Conservation (phyloP, 2,329 filamentous ascomycete genomes). For the Ascochyta viciae-villosae region DNA sequence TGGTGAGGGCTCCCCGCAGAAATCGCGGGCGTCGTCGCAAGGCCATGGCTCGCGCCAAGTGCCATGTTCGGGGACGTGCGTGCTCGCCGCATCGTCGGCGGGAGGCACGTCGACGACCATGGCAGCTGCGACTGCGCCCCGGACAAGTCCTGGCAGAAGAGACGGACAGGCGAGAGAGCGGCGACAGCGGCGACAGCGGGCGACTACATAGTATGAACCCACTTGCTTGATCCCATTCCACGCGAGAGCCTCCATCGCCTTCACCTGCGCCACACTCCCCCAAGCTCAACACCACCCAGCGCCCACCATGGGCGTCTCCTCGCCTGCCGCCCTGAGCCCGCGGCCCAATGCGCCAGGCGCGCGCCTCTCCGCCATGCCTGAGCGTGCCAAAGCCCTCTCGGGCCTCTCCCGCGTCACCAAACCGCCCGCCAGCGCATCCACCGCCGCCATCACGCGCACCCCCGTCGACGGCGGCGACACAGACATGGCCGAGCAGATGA, state of each 20-base stretch:
- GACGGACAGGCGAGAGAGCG: conserved; percentile 1
- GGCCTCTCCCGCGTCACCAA: conserved; percentile 36
- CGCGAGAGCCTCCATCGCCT: neutral
- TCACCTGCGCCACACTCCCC: conserved; percentile 9
- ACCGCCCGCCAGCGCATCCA: conserved; percentile 20
- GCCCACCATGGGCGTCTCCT: conserved; percentile 31
- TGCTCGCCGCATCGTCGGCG: conserved; percentile 20
- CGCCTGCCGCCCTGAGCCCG: conserved; percentile 38
- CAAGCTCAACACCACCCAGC: conserved; percentile 8
- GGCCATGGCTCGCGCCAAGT: conserved; percentile 15
- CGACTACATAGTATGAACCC: neutral
- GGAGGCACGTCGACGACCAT: conserved; percentile 8
- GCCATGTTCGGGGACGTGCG: conserved; percentile 30
- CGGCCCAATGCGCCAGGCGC: conserved; percentile 34
- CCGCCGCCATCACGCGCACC: conserved; percentile 22
- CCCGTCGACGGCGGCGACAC: conserved; percentile 31
- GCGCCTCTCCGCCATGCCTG: conserved; percentile 21
- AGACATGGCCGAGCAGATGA: conserved; percentile 58
- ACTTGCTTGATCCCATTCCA: neutral
- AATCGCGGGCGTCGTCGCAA: conserved; percentile 19
- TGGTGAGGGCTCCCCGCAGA: conserved; percentile 37
- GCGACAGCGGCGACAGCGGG: neutral
- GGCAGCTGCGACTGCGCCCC: neutral
- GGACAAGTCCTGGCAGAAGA: neutral
- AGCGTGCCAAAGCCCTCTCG: conserved; percentile 42